Conservation (phyloP, 768 basidiomycete species). For the Naganishia kalamii region DNA sequence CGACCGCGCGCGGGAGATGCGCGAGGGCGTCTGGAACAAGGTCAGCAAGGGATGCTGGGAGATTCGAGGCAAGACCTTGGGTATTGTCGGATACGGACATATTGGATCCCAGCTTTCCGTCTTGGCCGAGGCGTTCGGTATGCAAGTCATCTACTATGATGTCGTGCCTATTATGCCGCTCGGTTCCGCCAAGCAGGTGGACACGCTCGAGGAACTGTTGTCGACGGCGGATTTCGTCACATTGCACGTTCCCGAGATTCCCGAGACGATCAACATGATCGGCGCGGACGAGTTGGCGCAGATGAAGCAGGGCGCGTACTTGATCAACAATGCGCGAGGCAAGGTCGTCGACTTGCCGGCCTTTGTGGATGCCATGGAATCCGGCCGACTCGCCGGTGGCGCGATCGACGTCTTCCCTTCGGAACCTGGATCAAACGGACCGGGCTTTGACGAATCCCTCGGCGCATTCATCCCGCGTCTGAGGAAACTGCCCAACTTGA, state of each 20-base stretch:
- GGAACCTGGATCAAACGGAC: constrained; percentile 87
- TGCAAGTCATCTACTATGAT: constrained; percentile 92
- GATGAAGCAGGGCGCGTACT: constrained; percentile 92
- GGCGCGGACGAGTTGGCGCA: constrained; percentile 63
- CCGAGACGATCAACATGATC: constrained; percentile 95
- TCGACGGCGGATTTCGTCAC: constrained; percentile 83
- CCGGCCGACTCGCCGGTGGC: constrained; percentile 82
- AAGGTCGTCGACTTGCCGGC: constrained; percentile 92
- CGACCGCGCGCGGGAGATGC: constrained; percentile 81
- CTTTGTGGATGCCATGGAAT: constrained; percentile 69
- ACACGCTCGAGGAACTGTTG: constrained; percentile 67
- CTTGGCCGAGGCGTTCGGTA: constrained; percentile 89
- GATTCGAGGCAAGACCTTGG: constrained; percentile 91
- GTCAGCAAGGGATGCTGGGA: constrained; percentile 98
- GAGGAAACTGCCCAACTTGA: constrained; percentile 74
- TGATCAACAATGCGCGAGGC: constrained; percentile 97
- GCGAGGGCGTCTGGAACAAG: constrained; percentile 93
- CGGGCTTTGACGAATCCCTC: constrained; percentile 75
- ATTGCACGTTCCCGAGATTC: constrained; percentile 90
- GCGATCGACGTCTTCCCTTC: constrained; percentile 91
- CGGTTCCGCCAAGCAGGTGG: constrained; percentile 84
- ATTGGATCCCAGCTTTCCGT: constrained; percentile 96
- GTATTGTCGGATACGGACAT: constrained; percentile 97
- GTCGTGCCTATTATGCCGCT: constrained; percentile 96
- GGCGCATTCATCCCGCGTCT: constrained; percentile 77